Percentiles rank a stretch among this genome's conserved stretches.
Conservation (phyloP, 2,329 filamentous ascomycete species). For the Aspergillus alliaceus region DNA sequence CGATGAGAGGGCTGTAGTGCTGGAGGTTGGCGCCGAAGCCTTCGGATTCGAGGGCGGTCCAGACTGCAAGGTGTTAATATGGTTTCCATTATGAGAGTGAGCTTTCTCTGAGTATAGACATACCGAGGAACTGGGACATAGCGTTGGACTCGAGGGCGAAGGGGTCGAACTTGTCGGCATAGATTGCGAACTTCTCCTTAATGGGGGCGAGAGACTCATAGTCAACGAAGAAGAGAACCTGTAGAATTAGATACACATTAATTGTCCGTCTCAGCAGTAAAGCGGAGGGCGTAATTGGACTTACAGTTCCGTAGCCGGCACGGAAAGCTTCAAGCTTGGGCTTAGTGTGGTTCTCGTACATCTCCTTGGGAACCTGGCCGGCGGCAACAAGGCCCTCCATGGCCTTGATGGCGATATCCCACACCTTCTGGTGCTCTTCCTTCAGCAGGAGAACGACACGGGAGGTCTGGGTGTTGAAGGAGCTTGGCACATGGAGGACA, state of each 20-base stretch:
- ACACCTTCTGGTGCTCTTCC: conserved; percentile 83
- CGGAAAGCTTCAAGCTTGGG: conserved; percentile 60
- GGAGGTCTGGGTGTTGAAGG: conserved; percentile 85
- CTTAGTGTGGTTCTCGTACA: conserved; percentile 47
- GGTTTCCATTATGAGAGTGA: too few relatives aligned
- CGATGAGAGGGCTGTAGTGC: conserved; percentile 87
- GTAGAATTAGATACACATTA: neutral
- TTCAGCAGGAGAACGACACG: conserved; percentile 76
- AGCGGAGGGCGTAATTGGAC: conserved; percentile 31
- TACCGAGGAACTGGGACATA: conserved; percentile 71
- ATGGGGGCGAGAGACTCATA: conserved; percentile 62
- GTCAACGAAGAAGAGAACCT: conserved; percentile 81
- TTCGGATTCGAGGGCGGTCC: conserved; percentile 78
- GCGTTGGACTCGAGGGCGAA: conserved; percentile 74
- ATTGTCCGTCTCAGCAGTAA: too few relatives aligned
- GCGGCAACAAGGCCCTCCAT: conserved; percentile 45
- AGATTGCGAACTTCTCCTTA: conserved; percentile 62
- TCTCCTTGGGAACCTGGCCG: conserved; percentile 55
- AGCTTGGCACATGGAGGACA: conserved; percentile 69
- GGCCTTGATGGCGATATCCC: conserved; percentile 71
- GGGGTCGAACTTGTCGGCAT: conserved; percentile 75
- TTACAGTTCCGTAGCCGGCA: conserved; percentile 71
- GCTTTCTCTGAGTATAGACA: conserved; percentile 5
- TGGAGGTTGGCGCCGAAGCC: conserved; percentile 85
- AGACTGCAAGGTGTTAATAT: conserved; percentile 46